Base-by-base conservation (phyloP, 371 early-diverging fungal genomes). In the Rhizopus microsporus region DNA sequence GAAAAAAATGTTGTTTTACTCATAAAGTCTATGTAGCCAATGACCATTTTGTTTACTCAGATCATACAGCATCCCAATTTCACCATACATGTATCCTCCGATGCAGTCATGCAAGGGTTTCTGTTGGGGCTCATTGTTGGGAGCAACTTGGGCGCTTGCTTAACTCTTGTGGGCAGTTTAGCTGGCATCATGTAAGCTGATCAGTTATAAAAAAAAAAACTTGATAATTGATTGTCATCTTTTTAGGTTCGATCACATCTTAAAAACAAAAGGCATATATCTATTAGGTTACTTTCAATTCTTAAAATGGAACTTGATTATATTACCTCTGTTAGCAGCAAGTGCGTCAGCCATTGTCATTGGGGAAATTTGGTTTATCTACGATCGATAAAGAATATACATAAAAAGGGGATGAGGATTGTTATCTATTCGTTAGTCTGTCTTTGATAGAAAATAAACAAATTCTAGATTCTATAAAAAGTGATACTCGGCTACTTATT, bases 41-140 rank as follows among this genome's bases (percentile, higher is more conserved):
- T 89, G 89, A 85, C 93, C 0, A 90, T 92, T 39, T 72, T 93
- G n/a, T 85, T 91, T 30, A 82, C 87, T 1, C 75, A 86, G n/a
- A 85, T 88, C 16, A 72, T 92, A 30, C 84, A 81, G 52, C 85
- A 89, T 51, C 82, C 85, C 6, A 79, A 82, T 51, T 91, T 88
- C 57, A 63, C 71, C 2, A 42, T 47, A 9, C 70, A 75, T 7
- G 60, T 68, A 4, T 23, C 60, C 13, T 60, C 65, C 1, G 52
- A 64, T 16, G 68, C 66, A 5, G 75, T 80, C 0, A 69, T 81
- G 5, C 75, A 82, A 47, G 91, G 84, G 0, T 84, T 85, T 10
- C 61, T 91, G 42, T 83, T 88, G 67, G 91, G 85, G 0, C 65
- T 92, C 23, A 78, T 92, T n/a, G 80, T 89, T 1, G 93, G 91